Evolutionary conservation across 1,139 yeast species (phyloP).

Genomic region (Tardiomyces digboiensis): DNA sequence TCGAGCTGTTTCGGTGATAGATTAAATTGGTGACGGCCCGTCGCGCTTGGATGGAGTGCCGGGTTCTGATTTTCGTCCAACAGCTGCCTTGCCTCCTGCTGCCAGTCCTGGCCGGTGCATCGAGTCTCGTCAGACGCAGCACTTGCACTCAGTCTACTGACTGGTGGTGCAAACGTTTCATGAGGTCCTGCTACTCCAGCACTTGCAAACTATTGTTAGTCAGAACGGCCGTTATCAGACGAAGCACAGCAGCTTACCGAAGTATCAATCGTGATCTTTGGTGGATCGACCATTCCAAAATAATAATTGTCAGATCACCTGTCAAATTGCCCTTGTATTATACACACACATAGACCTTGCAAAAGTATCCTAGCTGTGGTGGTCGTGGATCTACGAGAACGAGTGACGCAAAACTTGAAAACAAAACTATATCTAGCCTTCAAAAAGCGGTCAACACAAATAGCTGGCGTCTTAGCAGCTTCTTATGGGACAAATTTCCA

Average conservation of each 20-base stretch:
- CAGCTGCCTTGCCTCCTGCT: background rate
- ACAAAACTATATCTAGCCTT: too few species aligned
- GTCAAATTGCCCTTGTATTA: too few species aligned
- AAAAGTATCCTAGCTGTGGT: too few species aligned
- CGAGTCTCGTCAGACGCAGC: too few species aligned
- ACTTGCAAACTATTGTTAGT: background rate
- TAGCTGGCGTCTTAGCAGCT: too few species aligned
- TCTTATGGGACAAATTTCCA: too few species aligned
- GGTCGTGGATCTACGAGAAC: too few species aligned
- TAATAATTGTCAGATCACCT: too few species aligned
- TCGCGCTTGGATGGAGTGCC: background rate
- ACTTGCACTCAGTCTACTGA: too few species aligned
- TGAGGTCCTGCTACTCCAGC: background rate
- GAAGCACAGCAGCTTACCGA: background rate
- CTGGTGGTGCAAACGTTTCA: background rate
- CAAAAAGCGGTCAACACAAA: too few species aligned
- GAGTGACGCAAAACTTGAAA: too few species aligned
- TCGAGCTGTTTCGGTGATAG: constrained; percentile 25
- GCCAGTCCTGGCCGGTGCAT: background rate
- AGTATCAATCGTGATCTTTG: constrained; percentile 16
- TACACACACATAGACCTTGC: too few species aligned
- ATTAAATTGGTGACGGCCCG: constrained; percentile 5
- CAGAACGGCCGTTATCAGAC: background rate
- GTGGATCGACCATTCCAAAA: constrained; percentile 10
- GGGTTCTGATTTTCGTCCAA: background rate